These are phyloP conservation scores for Cyclotella cryptica DNA, from an alignment of 108 stramenopile species.

Conservation along the genomic window DNA sequence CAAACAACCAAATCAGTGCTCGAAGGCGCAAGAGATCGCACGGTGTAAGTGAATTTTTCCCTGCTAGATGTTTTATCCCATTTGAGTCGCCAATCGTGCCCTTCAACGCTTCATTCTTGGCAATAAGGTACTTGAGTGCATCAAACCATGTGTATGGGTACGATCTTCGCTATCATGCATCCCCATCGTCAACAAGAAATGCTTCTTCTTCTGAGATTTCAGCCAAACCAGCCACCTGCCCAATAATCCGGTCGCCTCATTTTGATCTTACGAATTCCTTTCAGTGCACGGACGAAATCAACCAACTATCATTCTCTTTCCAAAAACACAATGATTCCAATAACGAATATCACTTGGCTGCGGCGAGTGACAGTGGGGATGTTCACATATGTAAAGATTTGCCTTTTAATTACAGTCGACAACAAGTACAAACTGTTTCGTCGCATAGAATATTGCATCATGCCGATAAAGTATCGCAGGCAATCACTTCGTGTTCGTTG, in stretches of 20 bases:
- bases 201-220: neutral
- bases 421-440: neutral
- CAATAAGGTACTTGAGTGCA: conserved; percentile 28
- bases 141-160: conserved; percentile 34
- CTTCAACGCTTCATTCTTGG: neutral
- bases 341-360: conserved; percentile 50
- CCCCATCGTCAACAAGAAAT: conserved; percentile 11
- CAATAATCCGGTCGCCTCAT: conserved; percentile 39
- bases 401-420: conserved; percentile 10
- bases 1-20: neutral
- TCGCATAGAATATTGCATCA: conserved; percentile 53
- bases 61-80: neutral
- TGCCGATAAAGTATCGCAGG: conserved; percentile 55
- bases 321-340: conserved; percentile 23
- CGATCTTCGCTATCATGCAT: conserved; percentile 43
- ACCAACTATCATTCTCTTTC: conserved; percentile 48
- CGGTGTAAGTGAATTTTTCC: conserved; percentile 29
- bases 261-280: conserved; percentile 43
- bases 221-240: conserved; percentile 5
- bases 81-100: neutral
- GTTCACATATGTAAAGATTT: conserved; percentile 57
- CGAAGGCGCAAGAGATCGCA: conserved; percentile 22
- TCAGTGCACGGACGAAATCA: conserved; percentile 54
- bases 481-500: conserved; percentile 61
- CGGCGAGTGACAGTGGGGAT: conserved; percentile 75